Conservation (phyloP, 202 grass and related monocot species). For the Panicum hallii region DNA sequence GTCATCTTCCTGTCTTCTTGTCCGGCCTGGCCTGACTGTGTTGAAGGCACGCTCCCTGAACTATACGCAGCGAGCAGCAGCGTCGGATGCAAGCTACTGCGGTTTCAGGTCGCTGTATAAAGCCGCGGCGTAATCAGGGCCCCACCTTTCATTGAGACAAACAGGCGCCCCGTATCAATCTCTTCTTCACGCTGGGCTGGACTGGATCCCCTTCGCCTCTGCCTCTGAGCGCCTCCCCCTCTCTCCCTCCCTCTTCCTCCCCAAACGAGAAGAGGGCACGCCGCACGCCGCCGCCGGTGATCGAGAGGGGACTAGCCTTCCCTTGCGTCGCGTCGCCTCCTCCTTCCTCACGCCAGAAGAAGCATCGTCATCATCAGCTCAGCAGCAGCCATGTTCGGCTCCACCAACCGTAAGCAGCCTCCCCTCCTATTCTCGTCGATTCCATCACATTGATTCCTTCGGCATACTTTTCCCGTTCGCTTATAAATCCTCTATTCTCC, state of each 20-base stretch:
- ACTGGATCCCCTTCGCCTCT: not conserved
- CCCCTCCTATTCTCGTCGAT: not conserved
- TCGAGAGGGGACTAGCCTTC: not conserved
- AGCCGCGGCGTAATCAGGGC: not conserved
- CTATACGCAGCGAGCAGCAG: too few species aligned
- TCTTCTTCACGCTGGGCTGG: too few species aligned
- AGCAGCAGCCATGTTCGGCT: constrained; percentile 73
- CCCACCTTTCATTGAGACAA: not conserved
- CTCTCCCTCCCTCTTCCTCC: too few species aligned
- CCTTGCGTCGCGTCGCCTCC: not conserved
- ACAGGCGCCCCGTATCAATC: not conserved
- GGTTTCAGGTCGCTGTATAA: not conserved
- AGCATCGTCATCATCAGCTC: not conserved
- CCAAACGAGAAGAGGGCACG: not conserved
- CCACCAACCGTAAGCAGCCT: constrained; percentile 64
- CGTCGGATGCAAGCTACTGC: too few species aligned
- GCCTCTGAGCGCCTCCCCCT: not conserved
- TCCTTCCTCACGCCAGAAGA: not conserved
- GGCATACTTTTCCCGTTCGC: not conserved
- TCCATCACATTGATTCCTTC: not conserved
- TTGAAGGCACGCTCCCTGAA: too few species aligned
- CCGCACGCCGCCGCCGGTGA: not conserved
- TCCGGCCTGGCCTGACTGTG: too few species aligned
- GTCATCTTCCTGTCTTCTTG: too few species aligned
- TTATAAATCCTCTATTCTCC: not conserved